Conservation (phyloP, 108 stramenopile species). For the Skeletonema marinoi region DNA sequence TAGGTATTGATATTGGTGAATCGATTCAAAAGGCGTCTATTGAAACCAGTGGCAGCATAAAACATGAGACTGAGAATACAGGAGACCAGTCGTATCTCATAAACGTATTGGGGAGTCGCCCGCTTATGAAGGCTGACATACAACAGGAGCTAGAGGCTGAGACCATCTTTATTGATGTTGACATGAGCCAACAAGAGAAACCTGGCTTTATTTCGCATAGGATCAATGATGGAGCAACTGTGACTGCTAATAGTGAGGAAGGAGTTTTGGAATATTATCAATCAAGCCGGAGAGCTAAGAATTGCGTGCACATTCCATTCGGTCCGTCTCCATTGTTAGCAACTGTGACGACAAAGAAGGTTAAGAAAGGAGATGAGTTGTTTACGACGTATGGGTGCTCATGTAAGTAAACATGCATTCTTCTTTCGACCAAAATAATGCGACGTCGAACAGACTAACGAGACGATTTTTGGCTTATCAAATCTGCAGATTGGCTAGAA, state of each 20-base stretch:
- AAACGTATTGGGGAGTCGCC: slow-evolving; percentile 10
- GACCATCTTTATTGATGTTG: slow-evolving; percentile 39
- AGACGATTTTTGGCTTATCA: too few species aligned
- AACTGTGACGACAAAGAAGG: slow-evolving; percentile 34
- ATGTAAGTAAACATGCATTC: not conserved
- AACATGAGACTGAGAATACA: not conserved
- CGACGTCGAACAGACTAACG: too few species aligned
- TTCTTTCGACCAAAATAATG: too few species aligned
- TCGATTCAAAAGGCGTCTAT: not conserved
- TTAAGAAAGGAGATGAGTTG: slow-evolving; percentile 36
- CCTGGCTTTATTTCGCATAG: slow-evolving; percentile 36
- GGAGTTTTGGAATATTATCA: slow-evolving; percentile 41
- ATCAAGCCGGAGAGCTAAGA: slow-evolving; percentile 19
- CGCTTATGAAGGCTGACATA: slow-evolving; percentile 12
- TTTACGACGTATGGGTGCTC: slow-evolving; percentile 39
- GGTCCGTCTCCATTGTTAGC: slow-evolving; percentile 42
- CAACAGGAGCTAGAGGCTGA: slow-evolving; percentile 15
- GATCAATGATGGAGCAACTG: slow-evolving; percentile 54
- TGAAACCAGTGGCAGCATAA: not conserved
- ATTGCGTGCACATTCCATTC: slow-evolving; percentile 42
- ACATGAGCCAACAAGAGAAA: slow-evolving; percentile 14
- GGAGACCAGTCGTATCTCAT: slow-evolving; percentile 32
- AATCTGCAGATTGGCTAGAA: slow-evolving; percentile 12
- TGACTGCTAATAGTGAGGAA: slow-evolving; percentile 23
- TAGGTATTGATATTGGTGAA: slow-evolving; percentile 44